Base-by-base conservation (phyloP, 2,329 filamentous ascomycete genomes). In the Aspergillus tamarii region DNA sequence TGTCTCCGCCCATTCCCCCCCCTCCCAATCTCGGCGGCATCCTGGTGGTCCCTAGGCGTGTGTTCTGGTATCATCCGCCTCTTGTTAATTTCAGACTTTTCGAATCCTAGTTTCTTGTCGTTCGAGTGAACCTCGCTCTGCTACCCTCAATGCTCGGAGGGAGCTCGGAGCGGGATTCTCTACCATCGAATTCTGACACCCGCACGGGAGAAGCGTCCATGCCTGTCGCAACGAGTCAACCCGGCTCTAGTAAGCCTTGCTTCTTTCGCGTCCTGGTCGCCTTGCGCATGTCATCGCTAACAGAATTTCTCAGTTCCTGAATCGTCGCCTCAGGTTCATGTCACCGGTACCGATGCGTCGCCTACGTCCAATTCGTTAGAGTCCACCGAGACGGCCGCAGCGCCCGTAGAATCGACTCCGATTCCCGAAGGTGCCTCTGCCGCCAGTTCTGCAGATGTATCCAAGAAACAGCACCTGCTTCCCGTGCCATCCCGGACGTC, bases 401-500 rank as follows among this genome's bases (percentile, higher is more conserved):
- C 57, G 16, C 48, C 67, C 30, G 64, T 64, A 62, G 69, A 70
- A 41, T 50, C 72, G 19, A 60, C 65, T 52, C 66, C 71, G 55
- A 59, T 55, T 16, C 52, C 61, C 36, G 66, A 68, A 36, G 61
- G n/a, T 46, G 45, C 69, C 41, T 43, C 72, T 23, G 62, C 66
- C 4, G 62, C 67, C 10, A 67, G 64, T 46, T 45, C 64, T 28
- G 59, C 67, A 30, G 72, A 74, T 39, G 58, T 67, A 26, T 72
- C 77, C 11, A 80, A 77, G 67, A 80, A 78, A 65, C 74, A 76
- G 45, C 73, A 74, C 63, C 71, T 78, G 34, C 70, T 78, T 30
- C 75, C 74, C 46, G 73, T 78, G 43, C 71, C 78, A 23, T 80
- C 78, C 62, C 76, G 76, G 61, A 73, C 76, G 41, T 80, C 78